Conservation (phyloP, 768 basidiomycete genomes). For the Termitomyces sp. region DNA sequence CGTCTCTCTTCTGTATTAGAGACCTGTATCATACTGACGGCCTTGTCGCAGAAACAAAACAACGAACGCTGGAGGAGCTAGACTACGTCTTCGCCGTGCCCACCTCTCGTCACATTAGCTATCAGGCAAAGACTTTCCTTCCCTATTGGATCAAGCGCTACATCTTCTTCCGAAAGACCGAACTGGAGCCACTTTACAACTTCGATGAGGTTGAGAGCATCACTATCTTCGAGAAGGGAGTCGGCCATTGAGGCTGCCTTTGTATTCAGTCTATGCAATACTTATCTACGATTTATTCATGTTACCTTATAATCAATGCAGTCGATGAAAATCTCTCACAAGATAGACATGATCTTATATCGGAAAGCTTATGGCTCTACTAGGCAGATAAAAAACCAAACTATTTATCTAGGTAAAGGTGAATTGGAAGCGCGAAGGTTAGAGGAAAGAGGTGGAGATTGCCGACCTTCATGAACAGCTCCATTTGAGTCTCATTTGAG, state of each 20-base stretch:
- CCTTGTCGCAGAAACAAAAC: conserved; percentile 41
- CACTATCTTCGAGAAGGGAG: conserved; percentile 40
- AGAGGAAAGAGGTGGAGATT: no score
- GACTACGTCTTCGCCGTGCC: conserved; percentile 54
- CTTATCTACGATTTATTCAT: not conserved
- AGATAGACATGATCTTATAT: no score
- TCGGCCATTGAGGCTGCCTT: conserved; percentile 22
- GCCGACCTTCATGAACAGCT: no score
- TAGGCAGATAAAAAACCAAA: no score
- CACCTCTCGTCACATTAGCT: conserved; percentile 37
- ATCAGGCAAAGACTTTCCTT: conserved; percentile 42
- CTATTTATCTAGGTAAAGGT: no score
- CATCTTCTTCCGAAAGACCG: conserved; percentile 34
- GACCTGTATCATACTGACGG: not conserved
- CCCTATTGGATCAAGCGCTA: conserved; percentile 51
- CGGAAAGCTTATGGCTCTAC: no score
- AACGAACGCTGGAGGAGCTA: conserved; percentile 48
- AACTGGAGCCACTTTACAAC: conserved; percentile 46
- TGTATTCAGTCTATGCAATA: not conserved
- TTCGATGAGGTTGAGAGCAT: conserved; percentile 47
- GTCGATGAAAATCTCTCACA: no score
- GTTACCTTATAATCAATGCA: no score
- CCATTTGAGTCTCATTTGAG: no score
- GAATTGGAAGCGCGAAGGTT: no score
- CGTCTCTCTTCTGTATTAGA: conserved; percentile 13